These are phyloP conservation scores for Clitocybe nebularis DNA, from an alignment of 1,284 basidiomycete genomes.

Conservation along the genomic window DNA sequence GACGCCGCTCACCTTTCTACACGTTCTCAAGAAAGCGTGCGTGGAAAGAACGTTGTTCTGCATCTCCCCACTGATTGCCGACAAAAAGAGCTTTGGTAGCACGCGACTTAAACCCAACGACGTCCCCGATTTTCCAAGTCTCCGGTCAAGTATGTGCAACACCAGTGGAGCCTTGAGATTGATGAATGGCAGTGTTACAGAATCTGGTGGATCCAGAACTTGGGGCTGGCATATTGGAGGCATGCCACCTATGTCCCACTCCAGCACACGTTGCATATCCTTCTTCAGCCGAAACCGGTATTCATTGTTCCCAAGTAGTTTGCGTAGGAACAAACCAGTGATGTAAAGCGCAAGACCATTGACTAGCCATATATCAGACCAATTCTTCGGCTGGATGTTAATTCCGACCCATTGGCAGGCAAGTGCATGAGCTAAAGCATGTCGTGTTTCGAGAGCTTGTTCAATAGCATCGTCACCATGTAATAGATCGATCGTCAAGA, in stretches of 20 bases:
- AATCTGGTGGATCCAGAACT: slow-evolving; percentile 78
- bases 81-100: slow-evolving; percentile 92
- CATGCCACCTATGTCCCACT: slow-evolving; percentile 86
- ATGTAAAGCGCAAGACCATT: slow-evolving; percentile 93
- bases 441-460: slow-evolving; percentile 89
- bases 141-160: slow-evolving; percentile 91
- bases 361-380: slow-evolving; percentile 95
- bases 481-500: slow-evolving; percentile 81
- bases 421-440: slow-evolving; percentile 82
- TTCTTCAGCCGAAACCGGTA: slow-evolving; percentile 95
- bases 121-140: slow-evolving; percentile 92
- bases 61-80: slow-evolving; percentile 91
- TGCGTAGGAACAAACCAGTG: slow-evolving; percentile 83
- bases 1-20: slow-evolving; percentile 89
- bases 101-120: slow-evolving; percentile 93
- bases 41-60: slow-evolving; percentile 86
- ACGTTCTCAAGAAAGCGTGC: slow-evolving; percentile 86
- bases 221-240: slow-evolving; percentile 94
- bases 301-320: slow-evolving; percentile 94
- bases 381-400: slow-evolving; percentile 93
- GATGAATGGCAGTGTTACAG: slow-evolving; percentile 78
- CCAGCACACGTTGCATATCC: slow-evolving; percentile 92
- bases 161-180: slow-evolving; percentile 95
- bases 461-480: slow-evolving; percentile 91
- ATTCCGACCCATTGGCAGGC: slow-evolving; percentile 98